Conservation (phyloP, 1,284 basidiomycete species). For the Neolentinus lepideus region DNA sequence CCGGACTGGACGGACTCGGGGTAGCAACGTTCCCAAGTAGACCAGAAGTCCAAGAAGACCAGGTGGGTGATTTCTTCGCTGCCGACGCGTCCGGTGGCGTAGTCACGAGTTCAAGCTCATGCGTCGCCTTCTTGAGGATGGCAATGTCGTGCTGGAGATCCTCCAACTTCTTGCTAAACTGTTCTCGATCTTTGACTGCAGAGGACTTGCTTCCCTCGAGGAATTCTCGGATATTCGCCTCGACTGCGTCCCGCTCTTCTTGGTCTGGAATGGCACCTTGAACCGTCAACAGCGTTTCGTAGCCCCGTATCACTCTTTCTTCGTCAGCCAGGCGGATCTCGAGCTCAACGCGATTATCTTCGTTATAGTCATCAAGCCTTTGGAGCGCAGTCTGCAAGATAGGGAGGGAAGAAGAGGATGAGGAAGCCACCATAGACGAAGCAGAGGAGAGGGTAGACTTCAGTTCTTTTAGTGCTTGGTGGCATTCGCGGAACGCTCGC, state of each 20-base stretch:
- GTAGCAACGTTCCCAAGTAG: slow-evolving; percentile 25
- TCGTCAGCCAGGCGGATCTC: slow-evolving; percentile 82
- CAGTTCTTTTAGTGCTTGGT: slow-evolving; percentile 53
- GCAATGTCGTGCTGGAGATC: slow-evolving; percentile 81
- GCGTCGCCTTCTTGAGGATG: slow-evolving; percentile 48
- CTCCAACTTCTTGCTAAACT: slow-evolving; percentile 54
- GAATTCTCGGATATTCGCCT: slow-evolving; percentile 53
- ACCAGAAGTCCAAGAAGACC: slow-evolving; percentile 51
- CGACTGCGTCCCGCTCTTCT: slow-evolving; percentile 32
- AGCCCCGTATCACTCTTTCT: slow-evolving; percentile 61
- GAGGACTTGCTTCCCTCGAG: slow-evolving; percentile 46
- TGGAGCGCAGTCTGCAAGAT: slow-evolving; percentile 51
- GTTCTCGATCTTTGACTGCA: slow-evolving; percentile 39
- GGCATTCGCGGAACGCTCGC: slow-evolving; percentile 61
- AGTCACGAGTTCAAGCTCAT: slow-evolving; percentile 27
- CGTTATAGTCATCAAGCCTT: slow-evolving; percentile 71
- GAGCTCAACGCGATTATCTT: slow-evolving; percentile 81
- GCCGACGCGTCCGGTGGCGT: slow-evolving; percentile 8
- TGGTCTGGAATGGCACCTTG: slow-evolving; percentile 36
- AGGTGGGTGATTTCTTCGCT: slow-evolving; percentile 19
- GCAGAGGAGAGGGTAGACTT: slow-evolving; percentile 29
- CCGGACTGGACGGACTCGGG: slow-evolving; percentile 32
- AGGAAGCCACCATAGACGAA: slow-evolving; percentile 5
- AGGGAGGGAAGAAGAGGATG: slow-evolving; percentile 15
- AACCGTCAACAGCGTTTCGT: slow-evolving; percentile 63